Percentiles rank a stretch among this genome's conserved stretches.
Conservation (phyloP, 1,284 basidiomycete genomes). For the Apiotrichum domesticum region DNA sequence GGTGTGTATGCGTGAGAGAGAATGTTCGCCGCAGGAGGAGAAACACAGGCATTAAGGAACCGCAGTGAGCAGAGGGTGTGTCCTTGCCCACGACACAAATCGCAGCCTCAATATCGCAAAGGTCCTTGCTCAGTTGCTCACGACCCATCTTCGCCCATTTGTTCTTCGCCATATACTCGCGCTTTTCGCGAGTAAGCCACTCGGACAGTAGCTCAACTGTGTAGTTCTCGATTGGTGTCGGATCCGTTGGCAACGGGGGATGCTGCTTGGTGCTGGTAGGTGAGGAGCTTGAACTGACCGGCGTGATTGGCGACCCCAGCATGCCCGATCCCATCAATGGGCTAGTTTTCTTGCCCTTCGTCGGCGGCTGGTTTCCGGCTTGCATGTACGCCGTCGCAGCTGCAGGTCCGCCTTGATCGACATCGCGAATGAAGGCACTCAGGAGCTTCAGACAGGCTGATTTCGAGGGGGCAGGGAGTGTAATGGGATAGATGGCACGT, state of each 20-base stretch:
- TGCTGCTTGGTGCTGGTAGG: neutral
- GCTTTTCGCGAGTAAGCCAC: constrained; percentile 42
- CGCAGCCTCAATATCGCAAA: constrained; percentile 44
- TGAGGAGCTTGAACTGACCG: neutral
- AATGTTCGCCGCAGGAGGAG: constrained; percentile 35
- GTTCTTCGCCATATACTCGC: constrained; percentile 44
- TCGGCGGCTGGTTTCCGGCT: neutral
- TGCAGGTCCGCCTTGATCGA: constrained; percentile 22
- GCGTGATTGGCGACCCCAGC: constrained; percentile 8
- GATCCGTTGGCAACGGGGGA: constrained; percentile 8
- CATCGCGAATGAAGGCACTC: constrained; percentile 24
- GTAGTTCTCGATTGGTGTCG: constrained; percentile 32
- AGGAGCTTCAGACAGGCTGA: constrained; percentile 38
- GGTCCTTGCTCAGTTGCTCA: constrained; percentile 39
- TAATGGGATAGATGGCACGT: constrained; percentile 28
- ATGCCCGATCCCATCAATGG: constrained; percentile 13
- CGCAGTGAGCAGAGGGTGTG: constrained; percentile 19
- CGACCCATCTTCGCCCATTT: constrained; percentile 45
- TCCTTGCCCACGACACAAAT: constrained; percentile 26
- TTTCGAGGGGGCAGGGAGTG: constrained; percentile 41
- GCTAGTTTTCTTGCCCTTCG: neutral
- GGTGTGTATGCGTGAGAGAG: constrained; percentile 28
- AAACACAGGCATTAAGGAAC: constrained; percentile 32
- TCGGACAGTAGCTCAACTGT: constrained; percentile 43
- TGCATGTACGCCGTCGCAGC: constrained; percentile 14